phyloP scores from a whole-genome alignment of 352 stramenopile species.

The Globisporangium nunn region DNA sequence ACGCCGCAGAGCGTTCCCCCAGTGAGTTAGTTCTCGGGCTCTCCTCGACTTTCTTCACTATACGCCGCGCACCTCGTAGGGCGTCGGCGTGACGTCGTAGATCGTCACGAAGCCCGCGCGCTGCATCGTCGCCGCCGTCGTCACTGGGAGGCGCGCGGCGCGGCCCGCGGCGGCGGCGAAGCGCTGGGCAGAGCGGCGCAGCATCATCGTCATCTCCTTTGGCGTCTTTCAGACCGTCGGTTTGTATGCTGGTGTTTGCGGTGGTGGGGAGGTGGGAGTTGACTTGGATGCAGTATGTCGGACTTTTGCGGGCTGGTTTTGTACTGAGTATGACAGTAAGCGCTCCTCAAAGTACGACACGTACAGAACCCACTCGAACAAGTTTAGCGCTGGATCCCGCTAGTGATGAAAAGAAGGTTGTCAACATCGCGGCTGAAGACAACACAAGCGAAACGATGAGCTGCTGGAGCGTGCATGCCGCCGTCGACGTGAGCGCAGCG shows the following conservation, averaged over 20 bases:
- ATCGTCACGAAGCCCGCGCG: constrained; percentile 50
- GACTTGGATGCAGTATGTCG: not conserved
- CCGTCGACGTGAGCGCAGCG: not conserved
- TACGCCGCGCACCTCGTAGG: constrained; percentile 36
- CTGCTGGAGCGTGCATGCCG: constrained; percentile 1
- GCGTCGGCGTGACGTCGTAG: constrained; percentile 54
- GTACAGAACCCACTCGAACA: not conserved
- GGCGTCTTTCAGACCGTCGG: not conserved
- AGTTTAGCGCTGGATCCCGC: no score
- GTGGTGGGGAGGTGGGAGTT: constrained; percentile 5
- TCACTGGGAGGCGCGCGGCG: constrained; percentile 5
- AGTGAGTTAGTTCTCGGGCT: not conserved
- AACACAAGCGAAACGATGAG: not conserved
- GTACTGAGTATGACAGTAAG: not conserved
- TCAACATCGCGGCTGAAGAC: not conserved
- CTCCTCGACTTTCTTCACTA: not conserved
- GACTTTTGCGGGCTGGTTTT: not conserved
- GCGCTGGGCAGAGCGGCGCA: constrained; percentile 18
- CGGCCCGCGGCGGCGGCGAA: constrained; percentile 13
- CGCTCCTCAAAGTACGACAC: not conserved
- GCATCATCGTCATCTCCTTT: constrained; percentile 10
- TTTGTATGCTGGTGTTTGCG: constrained; percentile 15
- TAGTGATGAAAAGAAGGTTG: not conserved
- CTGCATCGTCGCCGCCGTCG: constrained; percentile 12
- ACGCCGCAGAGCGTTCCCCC: not conserved